A percentile compares a stretch with the other conserved stretches of the same genome.
Conservation (phyloP, 257 asterid species). For the Solanum tacnaense region DNA sequence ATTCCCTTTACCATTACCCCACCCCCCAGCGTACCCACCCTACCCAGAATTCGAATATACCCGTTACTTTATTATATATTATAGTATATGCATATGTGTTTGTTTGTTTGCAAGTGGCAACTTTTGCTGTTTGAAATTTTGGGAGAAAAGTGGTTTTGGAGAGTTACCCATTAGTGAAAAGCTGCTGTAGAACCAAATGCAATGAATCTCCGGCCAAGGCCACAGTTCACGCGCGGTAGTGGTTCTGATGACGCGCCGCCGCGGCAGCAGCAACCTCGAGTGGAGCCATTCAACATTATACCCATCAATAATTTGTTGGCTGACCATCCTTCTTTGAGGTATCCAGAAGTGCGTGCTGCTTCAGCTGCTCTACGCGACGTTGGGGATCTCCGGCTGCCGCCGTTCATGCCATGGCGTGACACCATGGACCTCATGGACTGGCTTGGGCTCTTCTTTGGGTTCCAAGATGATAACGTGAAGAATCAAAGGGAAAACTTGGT, state of each 20-base stretch:
- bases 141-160: background rate
- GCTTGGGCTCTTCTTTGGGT: slow-evolving; percentile 95
- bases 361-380: slow-evolving; percentile 57
- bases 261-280: slow-evolving; percentile 25
- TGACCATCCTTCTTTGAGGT: slow-evolving; percentile 80
- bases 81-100: background rate
- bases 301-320: slow-evolving; percentile 61
- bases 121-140: background rate
- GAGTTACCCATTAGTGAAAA: slow-evolving; percentile 8
- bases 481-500: slow-evolving; percentile 90
- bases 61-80: background rate
- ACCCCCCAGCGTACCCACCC: background rate
- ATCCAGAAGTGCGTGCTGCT: slow-evolving; percentile 80
- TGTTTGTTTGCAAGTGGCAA: background rate
- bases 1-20: background rate
- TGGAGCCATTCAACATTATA: slow-evolving; percentile 57
- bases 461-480: slow-evolving; percentile 74
- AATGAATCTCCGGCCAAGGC: slow-evolving; percentile 59
- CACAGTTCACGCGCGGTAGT: slow-evolving; percentile 43
- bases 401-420: slow-evolving; percentile 48
- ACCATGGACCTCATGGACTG: slow-evolving; percentile 75
- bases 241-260: slow-evolving; percentile 32
- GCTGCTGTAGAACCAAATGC: slow-evolving; percentile 11
- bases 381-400: slow-evolving; percentile 71
- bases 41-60: background rate